Evolutionary conservation across 176 grass and related monocot species (phyloP).

Genomic region (Panicum miliaceum): DNA sequence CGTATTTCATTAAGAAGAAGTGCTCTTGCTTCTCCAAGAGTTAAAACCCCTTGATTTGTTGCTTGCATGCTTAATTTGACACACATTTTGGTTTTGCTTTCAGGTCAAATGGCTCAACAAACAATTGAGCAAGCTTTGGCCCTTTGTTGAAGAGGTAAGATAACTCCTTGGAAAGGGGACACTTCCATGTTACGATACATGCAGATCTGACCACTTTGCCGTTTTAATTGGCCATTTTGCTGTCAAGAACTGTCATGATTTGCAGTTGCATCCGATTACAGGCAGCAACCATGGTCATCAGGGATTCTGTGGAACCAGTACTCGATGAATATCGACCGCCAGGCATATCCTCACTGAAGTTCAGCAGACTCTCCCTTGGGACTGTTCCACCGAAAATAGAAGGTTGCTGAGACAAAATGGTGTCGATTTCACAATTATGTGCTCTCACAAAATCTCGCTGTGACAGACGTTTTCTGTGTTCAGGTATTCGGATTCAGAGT

Average conservation of each 20-base stretch:
- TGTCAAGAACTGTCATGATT: conserved; percentile 19
- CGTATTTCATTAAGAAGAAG: no score
- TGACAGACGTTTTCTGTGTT: conserved; percentile 29
- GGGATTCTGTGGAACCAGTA: conserved; percentile 90
- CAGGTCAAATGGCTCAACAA: conserved; percentile 99
- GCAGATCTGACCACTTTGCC: neutral
- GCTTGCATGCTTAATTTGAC: conserved; percentile 14
- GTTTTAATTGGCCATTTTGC: neutral
- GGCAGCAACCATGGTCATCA: conserved; percentile 95
- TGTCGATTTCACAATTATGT: neutral
- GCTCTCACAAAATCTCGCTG: neutral
- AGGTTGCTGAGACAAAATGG: conserved; percentile 50
- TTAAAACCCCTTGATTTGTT: neutral
- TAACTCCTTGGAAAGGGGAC: neutral
- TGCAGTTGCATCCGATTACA: conserved; percentile 39
- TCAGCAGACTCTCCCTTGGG: conserved; percentile 90
- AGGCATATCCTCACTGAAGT: conserved; percentile 91
- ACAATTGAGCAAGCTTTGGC: conserved; percentile 87
- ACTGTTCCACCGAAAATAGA: conserved; percentile 92
- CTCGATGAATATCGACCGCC: conserved; percentile 82
- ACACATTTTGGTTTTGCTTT: conserved; percentile 34
- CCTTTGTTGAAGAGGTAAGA: conserved; percentile 83
- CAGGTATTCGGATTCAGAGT: conserved; percentile 88
- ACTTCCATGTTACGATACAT: conserved; percentile 3
- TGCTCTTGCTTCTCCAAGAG: neutral